A percentile compares a stretch with the other conserved stretches of the same genome.
phyloP scores from a whole-genome alignment of 2,329 filamentous ascomycete species.

The Phialophora tarda region DNA sequence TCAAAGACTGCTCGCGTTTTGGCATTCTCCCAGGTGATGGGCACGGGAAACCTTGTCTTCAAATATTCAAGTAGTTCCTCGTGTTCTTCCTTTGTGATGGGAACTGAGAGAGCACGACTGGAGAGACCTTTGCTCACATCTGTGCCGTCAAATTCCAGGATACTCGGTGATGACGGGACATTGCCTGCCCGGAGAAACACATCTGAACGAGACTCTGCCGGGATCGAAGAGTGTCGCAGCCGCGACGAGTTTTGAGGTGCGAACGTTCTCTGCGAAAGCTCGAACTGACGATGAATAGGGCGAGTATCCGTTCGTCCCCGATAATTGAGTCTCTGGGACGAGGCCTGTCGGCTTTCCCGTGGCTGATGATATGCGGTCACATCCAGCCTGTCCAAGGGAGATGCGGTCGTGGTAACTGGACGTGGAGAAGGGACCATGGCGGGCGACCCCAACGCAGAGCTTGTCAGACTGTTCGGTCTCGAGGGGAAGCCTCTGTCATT shows the following conservation, averaged over 20 bases:
- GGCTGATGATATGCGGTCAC: neutral
- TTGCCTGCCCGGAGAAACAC: neutral
- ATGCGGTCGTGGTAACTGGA: neutral
- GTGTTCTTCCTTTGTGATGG: neutral
- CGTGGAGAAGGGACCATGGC: neutral
- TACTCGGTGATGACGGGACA: neutral
- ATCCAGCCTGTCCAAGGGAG: neutral
- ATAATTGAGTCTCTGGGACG: neutral
- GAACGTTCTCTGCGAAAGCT: neutral
- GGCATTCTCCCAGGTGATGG: constrained; percentile 11
- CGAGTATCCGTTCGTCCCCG: neutral
- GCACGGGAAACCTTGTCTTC: neutral
- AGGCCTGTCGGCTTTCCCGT: neutral
- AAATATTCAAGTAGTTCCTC: neutral
- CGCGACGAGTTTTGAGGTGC: neutral
- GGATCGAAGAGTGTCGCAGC: constrained; percentile 1
- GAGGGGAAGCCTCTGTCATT: neutral
- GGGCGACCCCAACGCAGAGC: neutral
- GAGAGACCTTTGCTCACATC: neutral
- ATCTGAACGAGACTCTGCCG: constrained; percentile 2
- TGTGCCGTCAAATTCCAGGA: neutral
- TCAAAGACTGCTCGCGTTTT: neutral
- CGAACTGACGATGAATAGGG: neutral
- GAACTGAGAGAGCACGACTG: constrained; percentile 7
- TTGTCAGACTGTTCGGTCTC: neutral